Conservation (phyloP, 371 early-diverging fungal genomes). For the Rhizopus arrhizus region DNA sequence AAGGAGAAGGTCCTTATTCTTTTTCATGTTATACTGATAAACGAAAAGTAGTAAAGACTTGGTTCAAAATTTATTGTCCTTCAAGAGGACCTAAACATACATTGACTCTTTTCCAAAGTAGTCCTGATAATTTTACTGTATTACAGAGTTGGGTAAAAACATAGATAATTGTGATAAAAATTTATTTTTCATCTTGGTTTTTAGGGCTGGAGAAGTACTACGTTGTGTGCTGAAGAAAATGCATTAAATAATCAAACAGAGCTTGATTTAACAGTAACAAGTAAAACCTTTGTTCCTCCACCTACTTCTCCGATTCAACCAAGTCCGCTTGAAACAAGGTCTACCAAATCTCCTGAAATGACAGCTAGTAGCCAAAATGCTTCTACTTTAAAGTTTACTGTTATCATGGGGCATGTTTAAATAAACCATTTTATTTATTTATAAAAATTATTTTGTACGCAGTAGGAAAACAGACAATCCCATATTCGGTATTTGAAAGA, state of each 20-base stretch:
- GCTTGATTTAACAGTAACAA: background rate
- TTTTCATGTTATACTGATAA: slow-evolving; percentile 52
- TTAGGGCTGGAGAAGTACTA: slow-evolving; percentile 61
- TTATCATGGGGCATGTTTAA: slow-evolving; percentile 54
- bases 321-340: slow-evolving; percentile 11
- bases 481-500: too few relatives aligned
- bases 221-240: slow-evolving; percentile 51
- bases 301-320: slow-evolving; percentile 14
- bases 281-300: slow-evolving; percentile 2
- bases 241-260: slow-evolving; percentile 2
- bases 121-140: slow-evolving; percentile 56
- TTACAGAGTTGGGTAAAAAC: slow-evolving; percentile 57
- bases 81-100: slow-evolving; percentile 52
- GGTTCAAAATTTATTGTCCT: slow-evolving; percentile 63
- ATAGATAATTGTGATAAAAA: too few relatives aligned
- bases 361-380: background rate
- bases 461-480: background rate
- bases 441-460: background rate
- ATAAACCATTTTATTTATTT: background rate
- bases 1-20: slow-evolving; percentile 18
- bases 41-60: slow-evolving; percentile 51
- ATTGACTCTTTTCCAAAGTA: slow-evolving; percentile 59
- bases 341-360: slow-evolving; percentile 9
- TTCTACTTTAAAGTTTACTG: slow-evolving; percentile 42
- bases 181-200: too few relatives aligned